Conservation (phyloP, 1,284 basidiomycete species). For the Meripilus lineatus region DNA sequence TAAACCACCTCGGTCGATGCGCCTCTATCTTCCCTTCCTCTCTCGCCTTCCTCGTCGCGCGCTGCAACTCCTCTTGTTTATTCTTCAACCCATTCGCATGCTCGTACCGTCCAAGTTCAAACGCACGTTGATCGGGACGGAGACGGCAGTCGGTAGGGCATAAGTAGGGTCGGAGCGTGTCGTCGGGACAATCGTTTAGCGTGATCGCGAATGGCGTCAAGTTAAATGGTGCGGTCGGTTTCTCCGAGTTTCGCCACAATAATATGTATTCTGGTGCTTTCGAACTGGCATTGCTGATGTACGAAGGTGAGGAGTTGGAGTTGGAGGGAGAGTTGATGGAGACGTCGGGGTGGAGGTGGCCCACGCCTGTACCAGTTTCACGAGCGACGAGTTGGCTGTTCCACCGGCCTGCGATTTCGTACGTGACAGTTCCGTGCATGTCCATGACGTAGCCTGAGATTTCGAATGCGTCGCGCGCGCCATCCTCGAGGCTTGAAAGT, state of each 20-base stretch:
- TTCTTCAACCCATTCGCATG: conserved; percentile 86
- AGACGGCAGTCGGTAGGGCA: conserved; percentile 93
- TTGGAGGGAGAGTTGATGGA: conserved; percentile 43
- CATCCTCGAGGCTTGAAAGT: conserved; percentile 97
- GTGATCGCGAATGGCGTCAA: conserved; percentile 94
- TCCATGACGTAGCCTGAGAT: conserved; percentile 85
- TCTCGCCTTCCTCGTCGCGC: conserved; percentile 69
- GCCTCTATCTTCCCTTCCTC: conserved; percentile 72
- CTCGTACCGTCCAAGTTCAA: conserved; percentile 90
- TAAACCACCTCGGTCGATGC: conserved; percentile 85
- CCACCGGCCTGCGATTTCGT: conserved; percentile 97
- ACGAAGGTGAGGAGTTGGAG: conserved; percentile 26
- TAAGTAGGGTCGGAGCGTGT: conserved; percentile 67
- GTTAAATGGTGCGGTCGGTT: conserved; percentile 85
- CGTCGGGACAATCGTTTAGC: conserved; percentile 75
- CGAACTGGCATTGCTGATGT: conserved; percentile 17
- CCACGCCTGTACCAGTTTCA: conserved; percentile 57
- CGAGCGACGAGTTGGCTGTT: conserved; percentile 92
- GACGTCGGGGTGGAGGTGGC: conserved; percentile 74
- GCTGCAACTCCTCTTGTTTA: conserved; percentile 85
- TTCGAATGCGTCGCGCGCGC: conserved; percentile 90
- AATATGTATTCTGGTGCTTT: conserved; percentile 70
- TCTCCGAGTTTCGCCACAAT: conserved; percentile 92
- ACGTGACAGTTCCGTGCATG: conserved; percentile 58
- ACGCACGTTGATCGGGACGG: conserved; percentile 93